Conservation (phyloP, 176 grass and related monocot genomes). For the Oryza nivara region DNA sequence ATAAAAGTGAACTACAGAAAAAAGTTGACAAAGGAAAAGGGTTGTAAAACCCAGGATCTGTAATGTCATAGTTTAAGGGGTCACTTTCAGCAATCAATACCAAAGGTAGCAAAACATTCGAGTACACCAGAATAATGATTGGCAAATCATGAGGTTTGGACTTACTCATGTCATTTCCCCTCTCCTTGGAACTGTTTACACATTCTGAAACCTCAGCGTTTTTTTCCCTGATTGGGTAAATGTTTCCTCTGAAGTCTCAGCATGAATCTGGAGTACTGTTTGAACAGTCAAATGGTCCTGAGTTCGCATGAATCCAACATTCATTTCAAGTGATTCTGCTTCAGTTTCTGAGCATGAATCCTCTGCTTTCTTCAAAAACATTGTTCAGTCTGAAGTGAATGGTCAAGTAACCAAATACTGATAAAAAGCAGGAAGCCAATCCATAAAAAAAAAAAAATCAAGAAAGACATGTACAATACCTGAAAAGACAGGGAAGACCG, state of each 20-base stretch:
- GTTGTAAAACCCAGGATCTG: background rate
- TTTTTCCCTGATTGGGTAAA: background rate
- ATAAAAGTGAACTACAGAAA: background rate
- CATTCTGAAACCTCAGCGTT: background rate
- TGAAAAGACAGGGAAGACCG: background rate
- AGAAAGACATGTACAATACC: background rate
- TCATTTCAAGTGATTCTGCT: background rate
- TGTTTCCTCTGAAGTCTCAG: background rate
- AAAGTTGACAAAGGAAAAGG: background rate
- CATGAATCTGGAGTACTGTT: conserved; percentile 1
- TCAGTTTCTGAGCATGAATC: background rate
- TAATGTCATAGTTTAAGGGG: conserved; percentile 8
- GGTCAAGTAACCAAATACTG: background rate
- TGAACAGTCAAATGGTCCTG: background rate
- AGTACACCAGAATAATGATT: conserved; percentile 42
- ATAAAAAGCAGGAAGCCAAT: background rate
- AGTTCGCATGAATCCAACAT: background rate
- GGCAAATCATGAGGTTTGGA: conserved; percentile 32
- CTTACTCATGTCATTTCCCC: background rate
- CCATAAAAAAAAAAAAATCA: background rate
- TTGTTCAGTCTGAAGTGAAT: background rate
- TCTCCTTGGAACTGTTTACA: background rate
- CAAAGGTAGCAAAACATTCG: conserved; percentile 25
- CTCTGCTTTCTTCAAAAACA: background rate
- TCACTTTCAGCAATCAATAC: conserved; percentile 36